phyloP scores from a whole-genome alignment of 192 early-diverging fungal species.

The Entomortierella beljakovae region DNA sequence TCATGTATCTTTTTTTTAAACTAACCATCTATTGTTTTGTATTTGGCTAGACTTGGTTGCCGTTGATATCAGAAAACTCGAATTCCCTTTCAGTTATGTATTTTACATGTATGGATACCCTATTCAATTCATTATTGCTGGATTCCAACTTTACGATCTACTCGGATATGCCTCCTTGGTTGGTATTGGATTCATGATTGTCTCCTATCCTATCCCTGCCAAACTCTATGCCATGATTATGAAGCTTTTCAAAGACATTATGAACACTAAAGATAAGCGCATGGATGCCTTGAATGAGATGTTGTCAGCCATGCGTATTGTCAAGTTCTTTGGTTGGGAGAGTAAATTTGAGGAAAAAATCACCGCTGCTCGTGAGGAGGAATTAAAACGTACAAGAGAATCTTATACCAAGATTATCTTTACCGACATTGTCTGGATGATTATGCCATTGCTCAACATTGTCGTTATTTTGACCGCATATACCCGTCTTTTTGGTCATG shows the following conservation, averaged over 20 bases:
- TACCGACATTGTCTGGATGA: conserved; percentile 64
- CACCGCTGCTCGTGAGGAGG: conserved; percentile 66
- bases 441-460: conserved; percentile 71
- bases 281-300: conserved; percentile 87
- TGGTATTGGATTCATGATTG: conserved; percentile 74
- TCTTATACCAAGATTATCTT: conserved; percentile 66
- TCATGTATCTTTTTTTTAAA: conserved; percentile 5
- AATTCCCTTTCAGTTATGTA: conserved; percentile 40
- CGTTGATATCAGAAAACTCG: conserved; percentile 38
- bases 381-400: conserved; percentile 65
- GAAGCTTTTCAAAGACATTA: conserved; percentile 62
- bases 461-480: conserved; percentile 70
- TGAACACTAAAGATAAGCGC: conserved; percentile 79
- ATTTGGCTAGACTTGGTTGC: conserved; percentile 28
- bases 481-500: conserved; percentile 63
- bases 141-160: conserved; percentile 75
- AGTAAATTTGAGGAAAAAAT: conserved; percentile 76
- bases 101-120: conserved; percentile 70
- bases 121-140: conserved; percentile 73
- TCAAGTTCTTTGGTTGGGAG: conserved; percentile 95
- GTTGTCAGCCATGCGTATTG: conserved; percentile 82
- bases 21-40: neutral
- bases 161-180: conserved; percentile 86
- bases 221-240: conserved; percentile 60
- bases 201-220: conserved; percentile 70